Evolutionary conservation across 116 monocot genomes (phyloP).

Genomic region (Posidonia oceanica): DNA sequence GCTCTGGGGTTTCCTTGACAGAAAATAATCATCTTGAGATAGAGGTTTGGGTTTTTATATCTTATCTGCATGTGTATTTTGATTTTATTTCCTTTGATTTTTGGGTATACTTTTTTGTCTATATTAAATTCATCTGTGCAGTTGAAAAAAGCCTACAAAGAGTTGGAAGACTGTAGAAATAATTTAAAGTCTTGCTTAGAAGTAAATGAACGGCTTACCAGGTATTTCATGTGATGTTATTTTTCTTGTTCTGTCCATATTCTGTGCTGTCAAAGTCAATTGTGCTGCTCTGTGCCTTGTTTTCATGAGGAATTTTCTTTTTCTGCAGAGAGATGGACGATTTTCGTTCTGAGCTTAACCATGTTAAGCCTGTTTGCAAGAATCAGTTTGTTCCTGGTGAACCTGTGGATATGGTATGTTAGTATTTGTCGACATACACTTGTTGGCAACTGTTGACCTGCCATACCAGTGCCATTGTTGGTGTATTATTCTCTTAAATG

Average conservation of each 20-base stretch:
- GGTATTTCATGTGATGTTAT: slow-evolving; percentile 24
- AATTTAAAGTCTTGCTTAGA: slow-evolving; percentile 58
- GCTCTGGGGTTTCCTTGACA: not conserved
- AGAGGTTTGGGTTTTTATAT: slow-evolving; percentile 3
- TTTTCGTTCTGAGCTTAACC: slow-evolving; percentile 27
- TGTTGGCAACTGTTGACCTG: not conserved
- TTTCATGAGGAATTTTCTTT: not conserved
- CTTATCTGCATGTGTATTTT: too few species aligned
- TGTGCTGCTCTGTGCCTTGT: not conserved
- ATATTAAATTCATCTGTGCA: slow-evolving; percentile 3
- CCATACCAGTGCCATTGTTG: not conserved
- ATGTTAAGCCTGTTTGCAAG: slow-evolving; percentile 14
- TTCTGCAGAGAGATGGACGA: slow-evolving; percentile 52
- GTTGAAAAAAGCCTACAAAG: slow-evolving; percentile 53
- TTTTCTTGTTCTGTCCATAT: not conserved
- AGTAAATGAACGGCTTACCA: slow-evolving; percentile 55
- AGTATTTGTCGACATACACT: too few species aligned
- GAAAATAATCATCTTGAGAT: slow-evolving; percentile 7
- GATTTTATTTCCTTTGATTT: too few species aligned
- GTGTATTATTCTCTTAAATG: not conserved
- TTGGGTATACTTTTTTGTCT: too few species aligned
- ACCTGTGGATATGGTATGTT: slow-evolving; percentile 30
- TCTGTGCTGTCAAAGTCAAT: not conserved
- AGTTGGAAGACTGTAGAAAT: slow-evolving; percentile 68
- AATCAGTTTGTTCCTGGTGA: slow-evolving; percentile 11